Percentiles rank a stretch among this genome's conserved stretches.
phyloP scores from a whole-genome alignment of 257 asterid genomes.

The Lantana camara region DNA sequence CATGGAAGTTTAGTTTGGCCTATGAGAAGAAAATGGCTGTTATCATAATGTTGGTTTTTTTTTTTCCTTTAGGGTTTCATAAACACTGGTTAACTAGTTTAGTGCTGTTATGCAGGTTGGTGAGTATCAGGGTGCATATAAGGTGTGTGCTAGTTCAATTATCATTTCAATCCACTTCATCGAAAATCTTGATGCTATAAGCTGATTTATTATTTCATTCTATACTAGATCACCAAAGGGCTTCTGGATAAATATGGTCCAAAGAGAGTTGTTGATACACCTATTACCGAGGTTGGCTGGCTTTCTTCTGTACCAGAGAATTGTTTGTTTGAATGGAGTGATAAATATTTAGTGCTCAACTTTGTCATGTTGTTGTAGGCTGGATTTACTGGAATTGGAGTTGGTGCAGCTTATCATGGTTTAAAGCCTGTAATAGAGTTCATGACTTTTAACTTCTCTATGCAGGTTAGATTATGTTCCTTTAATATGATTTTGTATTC shows the following conservation, averaged over 20 bases:
- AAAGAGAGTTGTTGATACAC: constrained; percentile 85
- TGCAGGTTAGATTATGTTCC: constrained; percentile 67
- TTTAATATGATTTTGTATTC: constrained; percentile 15
- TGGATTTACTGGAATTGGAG: constrained; percentile 94
- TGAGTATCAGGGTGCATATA: constrained; percentile 97
- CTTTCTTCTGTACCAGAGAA: constrained; percentile 17
- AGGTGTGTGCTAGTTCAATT: constrained; percentile 51
- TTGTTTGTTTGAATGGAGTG: constrained; percentile 15
- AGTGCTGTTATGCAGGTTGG: constrained; percentile 67
- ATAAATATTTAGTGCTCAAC: constrained; percentile 19
- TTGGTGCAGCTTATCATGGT: constrained; percentile 97
- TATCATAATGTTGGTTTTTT: not conserved
- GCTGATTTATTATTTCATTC: constrained; percentile 6
- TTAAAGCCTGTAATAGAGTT: constrained; percentile 85
- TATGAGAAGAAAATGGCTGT: not conserved
- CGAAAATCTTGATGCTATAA: constrained; percentile 1
- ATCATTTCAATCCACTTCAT: constrained; percentile 4
- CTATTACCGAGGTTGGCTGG: constrained; percentile 94
- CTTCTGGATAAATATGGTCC: constrained; percentile 93
- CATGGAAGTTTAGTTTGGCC: constrained; percentile 17
- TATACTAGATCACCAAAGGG: constrained; percentile 78
- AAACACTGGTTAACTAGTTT: constrained; percentile 26
- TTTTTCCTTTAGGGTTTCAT: constrained; percentile 9
- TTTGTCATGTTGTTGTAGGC: constrained; percentile 51
- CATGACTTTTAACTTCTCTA: constrained; percentile 96